Base-by-base conservation (phyloP, 495 filamentous ascomycete genomes). In the Penicillium cinerascens region DNA sequence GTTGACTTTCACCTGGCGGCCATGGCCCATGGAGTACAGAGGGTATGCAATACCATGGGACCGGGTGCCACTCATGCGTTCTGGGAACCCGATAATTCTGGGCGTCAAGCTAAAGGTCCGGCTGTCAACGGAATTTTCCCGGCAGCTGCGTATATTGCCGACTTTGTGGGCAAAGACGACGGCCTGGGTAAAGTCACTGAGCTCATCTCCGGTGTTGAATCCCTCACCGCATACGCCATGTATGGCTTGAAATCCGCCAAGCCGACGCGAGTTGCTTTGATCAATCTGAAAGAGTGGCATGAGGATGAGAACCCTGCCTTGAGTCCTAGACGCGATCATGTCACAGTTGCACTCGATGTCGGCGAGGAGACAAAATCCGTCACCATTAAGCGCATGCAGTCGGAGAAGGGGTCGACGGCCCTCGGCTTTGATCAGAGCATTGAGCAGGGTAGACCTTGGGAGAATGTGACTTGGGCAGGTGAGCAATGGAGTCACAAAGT, bases 381-480 rank as follows among this genome's bases (percentile, higher is more conserved):
- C n/a, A 54, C 35, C 21, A 46, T 67, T 18, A 22, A 46, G 23
- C 33, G 55, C 2, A 44, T 67, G 41, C 43, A 49, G 20, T 43
- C 61, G 20, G 61, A 51, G 4, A 46, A 52, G 29, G 64, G 64
- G 36, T 46, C 64, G 6, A 20, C 41, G 17, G 64, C 52, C 15
- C 15, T 54, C 21, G 63, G 63, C 4, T 64, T 58, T 49, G 63
- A 66, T 17, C n/a, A n/a, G n/a, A n/a, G n/a, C n/a, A n/a, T n/a
- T n/a, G n/a, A n/a, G n/a, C 37, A 47, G 21, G 57, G 54, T 35
- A 55, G 61, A 6, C 41, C 41, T 0, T 21, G 42, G 17, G 21
- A 66, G 22, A 64, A 64, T 52, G 55, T 64, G 8, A 64, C 61
- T 15, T 64, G 64, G 64, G 59, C 61, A 20, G 58, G 64, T 10